phyloP scores from a whole-genome alignment of 495 filamentous ascomycete genomes.

The Rhypophila decipiens region DNA sequence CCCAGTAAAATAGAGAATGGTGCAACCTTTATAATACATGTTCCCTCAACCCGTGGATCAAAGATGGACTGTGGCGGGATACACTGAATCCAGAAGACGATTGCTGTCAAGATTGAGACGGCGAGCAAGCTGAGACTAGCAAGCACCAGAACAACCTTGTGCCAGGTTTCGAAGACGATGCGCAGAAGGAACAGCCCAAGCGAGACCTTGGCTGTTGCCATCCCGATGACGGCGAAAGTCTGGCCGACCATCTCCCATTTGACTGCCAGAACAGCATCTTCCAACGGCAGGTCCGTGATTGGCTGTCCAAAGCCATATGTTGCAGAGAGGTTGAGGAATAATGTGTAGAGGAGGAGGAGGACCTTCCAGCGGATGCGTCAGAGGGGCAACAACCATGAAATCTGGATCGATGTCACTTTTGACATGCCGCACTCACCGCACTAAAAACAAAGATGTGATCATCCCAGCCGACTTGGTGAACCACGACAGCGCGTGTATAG shows the following conservation, averaged over 20 bases:
- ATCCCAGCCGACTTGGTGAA: conserved; percentile 21
- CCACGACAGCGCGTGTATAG: conserved; percentile 24
- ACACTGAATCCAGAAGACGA: conserved; percentile 12
- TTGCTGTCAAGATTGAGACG: not conserved
- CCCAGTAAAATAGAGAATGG: conserved; percentile 14
- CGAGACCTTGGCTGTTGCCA: conserved; percentile 33
- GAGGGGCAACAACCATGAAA: not conserved
- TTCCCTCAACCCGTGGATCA: conserved; percentile 9
- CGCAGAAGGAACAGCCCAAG: conserved; percentile 36
- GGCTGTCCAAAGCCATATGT: conserved; percentile 29
- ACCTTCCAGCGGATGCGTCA: not conserved
- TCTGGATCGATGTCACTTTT: not conserved
- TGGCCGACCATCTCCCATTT: conserved; percentile 35
- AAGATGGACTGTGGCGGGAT: conserved; percentile 7
- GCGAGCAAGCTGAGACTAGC: conserved; percentile 8
- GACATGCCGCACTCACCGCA: conserved; percentile 6
- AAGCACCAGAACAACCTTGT: conserved; percentile 23
- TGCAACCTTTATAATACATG: conserved; percentile 8
- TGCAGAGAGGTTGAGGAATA: conserved; percentile 23
- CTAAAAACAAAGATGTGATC: conserved; percentile 25
- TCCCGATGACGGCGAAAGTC: conserved; percentile 32
- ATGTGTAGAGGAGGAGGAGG: conserved; percentile 24
- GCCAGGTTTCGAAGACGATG: conserved; percentile 28
- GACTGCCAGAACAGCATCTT: conserved; percentile 23
- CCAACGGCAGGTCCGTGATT: conserved; percentile 19